phyloP scores from a whole-genome alignment of 208 protist genomes.

The Leishmania braziliensis region DNA sequence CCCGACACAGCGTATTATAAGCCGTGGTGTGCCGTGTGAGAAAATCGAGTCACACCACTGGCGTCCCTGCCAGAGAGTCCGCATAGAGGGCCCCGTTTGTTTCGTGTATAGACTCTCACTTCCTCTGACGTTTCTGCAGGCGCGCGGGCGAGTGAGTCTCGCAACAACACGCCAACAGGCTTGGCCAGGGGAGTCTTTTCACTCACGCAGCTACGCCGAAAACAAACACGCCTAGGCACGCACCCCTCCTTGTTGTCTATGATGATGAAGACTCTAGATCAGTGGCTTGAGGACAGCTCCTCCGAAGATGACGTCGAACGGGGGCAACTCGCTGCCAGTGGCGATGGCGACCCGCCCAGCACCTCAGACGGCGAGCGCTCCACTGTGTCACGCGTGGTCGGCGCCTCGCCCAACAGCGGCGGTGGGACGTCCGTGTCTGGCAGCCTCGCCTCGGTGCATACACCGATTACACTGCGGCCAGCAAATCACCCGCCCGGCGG shows the following conservation, averaged over 20 bases:
- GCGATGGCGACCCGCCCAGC: constrained; percentile 11
- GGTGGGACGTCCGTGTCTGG: constrained; percentile 13
- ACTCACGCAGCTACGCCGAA: not conserved
- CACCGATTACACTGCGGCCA: constrained; percentile 23
- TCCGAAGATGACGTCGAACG: constrained; percentile 35
- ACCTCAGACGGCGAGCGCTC: constrained; percentile 15
- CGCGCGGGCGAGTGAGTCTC: not conserved
- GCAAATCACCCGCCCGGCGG: constrained; percentile 14
- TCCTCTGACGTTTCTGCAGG: not conserved
- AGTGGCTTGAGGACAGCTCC: constrained; percentile 52
- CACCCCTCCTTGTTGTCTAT: not conserved
- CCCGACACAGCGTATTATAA: too few relatives aligned
- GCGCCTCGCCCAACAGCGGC: constrained; percentile 13
- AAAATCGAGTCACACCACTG: not conserved
- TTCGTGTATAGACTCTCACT: constrained; percentile 1
- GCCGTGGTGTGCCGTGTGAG: not conserved
- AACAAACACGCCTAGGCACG: not conserved
- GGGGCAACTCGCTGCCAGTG: constrained; percentile 11
- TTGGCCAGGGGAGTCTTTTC: not conserved
- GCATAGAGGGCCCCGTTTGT: not conserved
- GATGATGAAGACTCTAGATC: constrained; percentile 68
- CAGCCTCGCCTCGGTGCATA: constrained; percentile 24
- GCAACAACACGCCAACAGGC: not conserved
- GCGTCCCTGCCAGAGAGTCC: not conserved
- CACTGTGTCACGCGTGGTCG: constrained; percentile 4